These are phyloP conservation scores for Candida nonsorbophila DNA, from an alignment of 805 yeast genomes.

Conservation along the genomic window DNA sequence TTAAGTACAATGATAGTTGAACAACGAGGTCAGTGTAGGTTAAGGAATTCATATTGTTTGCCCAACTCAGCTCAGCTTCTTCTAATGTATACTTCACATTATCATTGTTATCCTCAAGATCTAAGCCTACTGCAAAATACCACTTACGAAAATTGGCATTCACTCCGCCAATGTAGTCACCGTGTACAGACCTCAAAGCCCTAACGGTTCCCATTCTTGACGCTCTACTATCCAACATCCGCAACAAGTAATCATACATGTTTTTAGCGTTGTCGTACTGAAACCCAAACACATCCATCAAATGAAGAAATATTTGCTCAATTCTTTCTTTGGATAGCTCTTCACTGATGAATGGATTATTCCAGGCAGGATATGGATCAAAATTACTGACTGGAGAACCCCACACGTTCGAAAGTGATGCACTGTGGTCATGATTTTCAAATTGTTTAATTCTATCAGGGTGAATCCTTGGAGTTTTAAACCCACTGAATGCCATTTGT, in stretches of 20 bases:
- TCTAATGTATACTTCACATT: slow-evolving; percentile 23
- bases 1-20: slow-evolving; percentile 64
- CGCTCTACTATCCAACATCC: slow-evolving; percentile 62
- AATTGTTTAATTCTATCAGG: slow-evolving; percentile 36
- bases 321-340: slow-evolving; percentile 53
- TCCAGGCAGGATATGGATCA: slow-evolving; percentile 57
- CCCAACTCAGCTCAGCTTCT: slow-evolving; percentile 49
- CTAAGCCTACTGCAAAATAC: slow-evolving; percentile 73
- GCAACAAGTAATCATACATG: slow-evolving; percentile 61
- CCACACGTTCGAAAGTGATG: slow-evolving; percentile 1
- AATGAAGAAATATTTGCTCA: slow-evolving; percentile 47
- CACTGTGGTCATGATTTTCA: slow-evolving; percentile 19
- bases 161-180: slow-evolving; percentile 70
- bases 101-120: slow-evolving; percentile 47
- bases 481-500: slow-evolving; percentile 28
- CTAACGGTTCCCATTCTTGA: slow-evolving; percentile 53
- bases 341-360: slow-evolving; percentile 21
- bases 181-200: slow-evolving; percentile 60
- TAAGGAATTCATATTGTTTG: slow-evolving; percentile 42
- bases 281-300: slow-evolving; percentile 58
- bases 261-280: slow-evolving; percentile 61
- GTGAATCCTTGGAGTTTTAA: slow-evolving; percentile 30
- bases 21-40: slow-evolving; percentile 49
- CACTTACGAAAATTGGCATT: slow-evolving; percentile 67
- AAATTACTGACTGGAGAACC: slow-evolving; percentile 15